Conservation (phyloP, 2,329 filamentous ascomycete species). For the Diaporthe sp. region DNA sequence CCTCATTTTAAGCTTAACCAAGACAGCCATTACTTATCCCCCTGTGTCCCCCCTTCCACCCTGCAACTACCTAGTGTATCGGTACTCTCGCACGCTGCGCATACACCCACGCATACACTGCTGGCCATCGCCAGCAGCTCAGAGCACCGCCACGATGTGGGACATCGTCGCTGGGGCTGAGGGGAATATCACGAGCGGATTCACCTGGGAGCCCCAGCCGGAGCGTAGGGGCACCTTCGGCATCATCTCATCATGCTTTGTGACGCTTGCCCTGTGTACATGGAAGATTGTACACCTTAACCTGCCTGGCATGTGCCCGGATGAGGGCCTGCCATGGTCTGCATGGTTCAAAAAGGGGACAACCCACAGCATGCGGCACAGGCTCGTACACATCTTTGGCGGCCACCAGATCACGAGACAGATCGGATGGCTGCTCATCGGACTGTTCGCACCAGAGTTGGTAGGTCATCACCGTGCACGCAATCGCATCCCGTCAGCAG, state of each 20-base stretch:
- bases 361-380: slow-evolving; percentile 25
- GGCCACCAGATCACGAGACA: slow-evolving; percentile 35
- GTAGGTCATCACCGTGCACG: neutral
- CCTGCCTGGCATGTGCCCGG: slow-evolving; percentile 34
- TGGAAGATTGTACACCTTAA: slow-evolving; percentile 38
- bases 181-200: slow-evolving; percentile 23
- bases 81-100: neutral
- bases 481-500: too few relatives aligned
- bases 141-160: slow-evolving; percentile 33
- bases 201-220: slow-evolving; percentile 32
- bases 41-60: neutral
- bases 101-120: neutral
- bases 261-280: slow-evolving; percentile 36
- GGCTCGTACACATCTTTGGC: slow-evolving; percentile 32
- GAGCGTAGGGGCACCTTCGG: slow-evolving; percentile 31
- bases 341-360: slow-evolving; percentile 34
- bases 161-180: slow-evolving; percentile 35
- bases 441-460: slow-evolving; percentile 34
- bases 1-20: slow-evolving; percentile 27
- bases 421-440: slow-evolving; percentile 36
- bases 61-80: neutral
- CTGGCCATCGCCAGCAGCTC: neutral
- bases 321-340: slow-evolving; percentile 28
- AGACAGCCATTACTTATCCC: neutral
- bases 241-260: slow-evolving; percentile 33